Base-by-base conservation (phyloP, 73 alveolate genomes). In the Paramecium caudatum region DNA sequence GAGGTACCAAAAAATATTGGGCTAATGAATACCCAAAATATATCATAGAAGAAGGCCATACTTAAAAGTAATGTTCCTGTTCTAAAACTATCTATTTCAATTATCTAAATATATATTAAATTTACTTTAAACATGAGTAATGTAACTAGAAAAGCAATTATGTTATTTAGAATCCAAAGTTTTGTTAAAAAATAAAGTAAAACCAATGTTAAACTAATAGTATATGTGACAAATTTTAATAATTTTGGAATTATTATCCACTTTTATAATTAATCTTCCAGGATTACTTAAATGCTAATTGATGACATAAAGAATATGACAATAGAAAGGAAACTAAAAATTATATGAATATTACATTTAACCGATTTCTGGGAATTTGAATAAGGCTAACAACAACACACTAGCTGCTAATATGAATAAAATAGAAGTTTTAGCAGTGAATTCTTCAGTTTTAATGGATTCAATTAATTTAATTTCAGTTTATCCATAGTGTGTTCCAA, bases 41-140 rank as follows among this genome's bases (percentile, higher is more conserved):
- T 98, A 90, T 97, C 99, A 92, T 98, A 98, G 70, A 98, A 91
- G 86, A 98, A 97, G 55, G 96, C 94, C 37, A 96, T 88, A 39
- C 91, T 46, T 47, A 98, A 91, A 50, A 97, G 82, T 46, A 96
- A 63, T 32, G 96, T 84, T 23, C 98, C 99, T 1, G 93, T 94
- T 90, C 92, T 95, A 91, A 93, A 96, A 82, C 95, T 94, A n/a
- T 98, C 98, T 10, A 97, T 46, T 96, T 91, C 94, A 65, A 96
- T 78, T 65, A 88, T 90, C 92, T 65, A 65, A 65, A 65, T 27
- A 21, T 4, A 12, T 3, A 0, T 33, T 33, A 8, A 1, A 30
- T 8, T 65, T 5, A 65, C 83, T n/a, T 95, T 94, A 84, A 98
- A 96, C 61, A 97, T 96, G 78, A 94, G 91, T 10, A 95, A 48